Base-by-base conservation (phyloP, 2,329 filamentous ascomycete genomes). In the Nannizziopsis arthrosporioides region DNA sequence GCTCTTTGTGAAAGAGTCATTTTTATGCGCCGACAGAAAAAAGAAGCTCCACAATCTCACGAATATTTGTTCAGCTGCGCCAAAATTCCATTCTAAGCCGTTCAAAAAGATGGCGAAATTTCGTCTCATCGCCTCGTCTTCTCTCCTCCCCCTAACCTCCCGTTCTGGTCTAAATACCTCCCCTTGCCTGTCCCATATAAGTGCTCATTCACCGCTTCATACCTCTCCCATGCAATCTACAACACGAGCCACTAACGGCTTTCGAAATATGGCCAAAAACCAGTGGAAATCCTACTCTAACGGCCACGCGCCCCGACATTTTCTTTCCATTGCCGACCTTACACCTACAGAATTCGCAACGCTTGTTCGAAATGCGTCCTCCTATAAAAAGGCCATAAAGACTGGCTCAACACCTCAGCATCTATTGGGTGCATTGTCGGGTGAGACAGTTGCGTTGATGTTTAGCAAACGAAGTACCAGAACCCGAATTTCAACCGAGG, bases 381-480 rank as follows among this genome's bases (percentile, higher is more conserved):
- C 75, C 38, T 79, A 86, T 70, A 96, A 96, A 67, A 68, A 77
- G 47, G 73, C 79, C 48, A 79, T 90, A 70, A 94, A 93, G 65
- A 77, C 79, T 15, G 78, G 79, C 40, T 71, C 75, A 47, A 68
- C 77, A 42, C 78, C 83, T 2, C 64, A 70, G 44, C 69, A 73
- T 38, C 70, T 93, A 47, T 70, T 75, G 47, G 73, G 75, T 36
- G 72, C 77, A 9, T 70, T 98, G 53, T 68, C 76, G 0, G 85
- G 86, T 45, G 80, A 86, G 66, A 89, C 88, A 0, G 78, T 98
- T 30, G 90, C 92, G 56, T 84, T 98, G 81, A 86, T 93, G 75
- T 98, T 98, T 73, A 93, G 77, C 75, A 98, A 98, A 72, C 81
- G 89, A 56, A 93, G 85, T 59, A 98, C 92, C 10, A 80, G 92